Evolutionary conservation across 352 stramenopile genomes (phyloP).

Genomic region (Globisporangium camurandrum): DNA sequence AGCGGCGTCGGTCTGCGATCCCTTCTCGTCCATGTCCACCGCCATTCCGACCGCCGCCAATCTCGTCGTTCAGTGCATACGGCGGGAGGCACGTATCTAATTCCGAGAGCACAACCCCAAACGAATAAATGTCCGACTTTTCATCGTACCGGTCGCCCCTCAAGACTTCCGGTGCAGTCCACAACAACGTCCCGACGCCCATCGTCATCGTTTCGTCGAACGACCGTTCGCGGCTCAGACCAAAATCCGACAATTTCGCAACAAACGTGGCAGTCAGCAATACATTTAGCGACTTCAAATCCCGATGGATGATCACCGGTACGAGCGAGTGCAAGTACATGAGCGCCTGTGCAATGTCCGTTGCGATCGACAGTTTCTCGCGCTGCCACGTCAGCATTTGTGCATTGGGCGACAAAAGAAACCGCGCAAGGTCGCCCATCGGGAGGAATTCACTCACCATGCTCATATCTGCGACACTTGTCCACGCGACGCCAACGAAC

Average conservation of each 20-base stretch:
- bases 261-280: constrained; percentile 31
- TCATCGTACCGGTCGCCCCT: constrained; percentile 44
- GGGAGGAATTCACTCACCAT: constrained; percentile 61
- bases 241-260: constrained; percentile 60
- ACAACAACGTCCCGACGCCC: constrained; percentile 50
- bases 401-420: constrained; percentile 38
- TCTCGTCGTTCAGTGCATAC: constrained; percentile 43
- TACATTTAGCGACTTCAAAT: constrained; percentile 65
- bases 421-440: constrained; percentile 38
- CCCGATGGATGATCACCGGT: constrained; percentile 54
- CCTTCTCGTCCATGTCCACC: neutral
- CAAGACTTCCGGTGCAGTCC: constrained; percentile 54
- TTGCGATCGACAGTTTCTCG: constrained; percentile 53
- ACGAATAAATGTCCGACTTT: constrained; percentile 59
- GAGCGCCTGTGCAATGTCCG: constrained; percentile 49
- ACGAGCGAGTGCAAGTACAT: constrained; percentile 53
- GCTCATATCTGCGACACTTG: constrained; percentile 34
- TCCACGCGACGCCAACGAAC: constrained; percentile 60
- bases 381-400: constrained; percentile 23
- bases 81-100: constrained; percentile 50
- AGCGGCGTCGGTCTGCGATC: constrained; percentile 2
- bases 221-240: constrained; percentile 39
- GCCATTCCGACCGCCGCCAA: constrained; percentile 8
- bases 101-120: constrained; percentile 52
- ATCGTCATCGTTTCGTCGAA: constrained; percentile 63